Conservation (phyloP, 2,329 filamentous ascomycete genomes). For the Grosmannia clavigera region DNA sequence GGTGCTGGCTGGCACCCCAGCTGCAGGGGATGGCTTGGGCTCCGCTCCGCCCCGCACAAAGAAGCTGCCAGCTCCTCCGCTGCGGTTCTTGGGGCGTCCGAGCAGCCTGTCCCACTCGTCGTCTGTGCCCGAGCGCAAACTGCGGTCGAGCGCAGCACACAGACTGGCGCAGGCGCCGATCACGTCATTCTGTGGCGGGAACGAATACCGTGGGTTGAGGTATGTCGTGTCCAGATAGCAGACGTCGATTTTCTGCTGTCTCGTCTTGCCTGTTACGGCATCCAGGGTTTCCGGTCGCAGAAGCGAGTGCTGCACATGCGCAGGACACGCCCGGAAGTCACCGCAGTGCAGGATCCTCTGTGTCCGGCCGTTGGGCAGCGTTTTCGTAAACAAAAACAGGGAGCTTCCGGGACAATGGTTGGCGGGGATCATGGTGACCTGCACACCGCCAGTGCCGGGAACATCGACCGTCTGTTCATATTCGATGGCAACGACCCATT, state of each 20-base stretch:
- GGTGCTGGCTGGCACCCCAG: neutral
- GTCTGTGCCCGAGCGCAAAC: constrained; percentile 24
- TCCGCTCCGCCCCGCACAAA: neutral
- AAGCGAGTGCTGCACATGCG: constrained; percentile 70
- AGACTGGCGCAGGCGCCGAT: constrained; percentile 79
- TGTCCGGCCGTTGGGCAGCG: constrained; percentile 32
- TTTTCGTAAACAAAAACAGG: constrained; percentile 83
- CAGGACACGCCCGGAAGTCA: constrained; percentile 83
- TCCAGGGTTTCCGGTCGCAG: constrained; percentile 66
- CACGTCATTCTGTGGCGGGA: constrained; percentile 79
- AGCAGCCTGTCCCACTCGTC: constrained; percentile 33
- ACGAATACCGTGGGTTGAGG: constrained; percentile 87
- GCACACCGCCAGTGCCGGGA: constrained; percentile 68
- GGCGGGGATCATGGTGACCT: constrained; percentile 87
- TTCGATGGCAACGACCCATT: constrained; percentile 74
- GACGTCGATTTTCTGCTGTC: constrained; percentile 80
- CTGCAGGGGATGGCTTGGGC: neutral
- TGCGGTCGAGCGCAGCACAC: constrained; percentile 44
- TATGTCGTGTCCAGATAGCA: constrained; percentile 98
- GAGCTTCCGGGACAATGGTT: constrained; percentile 97
- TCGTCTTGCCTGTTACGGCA: constrained; percentile 53
- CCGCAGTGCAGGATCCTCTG: constrained; percentile 90
- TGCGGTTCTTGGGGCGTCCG: constrained; percentile 18
- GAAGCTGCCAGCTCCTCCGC: neutral
- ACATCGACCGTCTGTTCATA: constrained; percentile 74